phyloP scores from a whole-genome alignment of 495 filamentous ascomycete species.

The Parachaetomium inaequale region DNA sequence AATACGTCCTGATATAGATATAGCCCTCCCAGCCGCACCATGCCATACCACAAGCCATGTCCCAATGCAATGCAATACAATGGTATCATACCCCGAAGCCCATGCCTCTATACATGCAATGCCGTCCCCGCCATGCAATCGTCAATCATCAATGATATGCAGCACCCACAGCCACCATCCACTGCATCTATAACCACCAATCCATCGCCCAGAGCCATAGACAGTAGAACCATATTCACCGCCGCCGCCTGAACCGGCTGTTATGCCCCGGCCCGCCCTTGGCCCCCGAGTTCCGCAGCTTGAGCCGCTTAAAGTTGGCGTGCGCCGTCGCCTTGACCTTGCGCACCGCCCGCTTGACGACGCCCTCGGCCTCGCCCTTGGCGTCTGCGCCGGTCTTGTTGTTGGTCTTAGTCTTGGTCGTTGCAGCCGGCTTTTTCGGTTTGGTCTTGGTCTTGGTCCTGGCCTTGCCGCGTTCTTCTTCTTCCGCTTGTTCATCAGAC shows the following conservation, averaged over 20 bases:
- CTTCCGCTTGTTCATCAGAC: slow-evolving; percentile 27
- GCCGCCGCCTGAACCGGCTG: slow-evolving; percentile 48
- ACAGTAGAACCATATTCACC: slow-evolving; percentile 29
- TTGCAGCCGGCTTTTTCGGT: slow-evolving; percentile 32
- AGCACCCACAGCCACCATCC: not conserved
- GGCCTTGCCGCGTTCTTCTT: slow-evolving; percentile 28
- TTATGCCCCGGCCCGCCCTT: slow-evolving; percentile 50
- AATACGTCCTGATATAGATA: not conserved
- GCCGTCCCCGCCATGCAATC: not conserved
- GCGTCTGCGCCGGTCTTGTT: slow-evolving; percentile 37
- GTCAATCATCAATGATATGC: not conserved
- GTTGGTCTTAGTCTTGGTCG: slow-evolving; percentile 28
- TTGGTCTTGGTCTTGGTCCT: slow-evolving; percentile 28
- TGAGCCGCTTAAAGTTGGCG: slow-evolving; percentile 78
- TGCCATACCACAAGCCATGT: not conserved
- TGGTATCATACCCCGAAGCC: not conserved
- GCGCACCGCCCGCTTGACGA: slow-evolving; percentile 55
- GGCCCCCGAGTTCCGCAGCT: slow-evolving; percentile 62
- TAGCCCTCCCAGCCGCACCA: not conserved
- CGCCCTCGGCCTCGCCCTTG: slow-evolving; percentile 41
- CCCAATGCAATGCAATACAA: no score
- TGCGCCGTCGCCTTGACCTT: slow-evolving; percentile 73
- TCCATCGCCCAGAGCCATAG: not conserved
- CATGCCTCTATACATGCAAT: not conserved
- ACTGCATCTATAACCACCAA: not conserved